Base-by-base conservation (phyloP, 2,329 filamentous ascomycete genomes). In the Colletotrichum liaoningense region DNA sequence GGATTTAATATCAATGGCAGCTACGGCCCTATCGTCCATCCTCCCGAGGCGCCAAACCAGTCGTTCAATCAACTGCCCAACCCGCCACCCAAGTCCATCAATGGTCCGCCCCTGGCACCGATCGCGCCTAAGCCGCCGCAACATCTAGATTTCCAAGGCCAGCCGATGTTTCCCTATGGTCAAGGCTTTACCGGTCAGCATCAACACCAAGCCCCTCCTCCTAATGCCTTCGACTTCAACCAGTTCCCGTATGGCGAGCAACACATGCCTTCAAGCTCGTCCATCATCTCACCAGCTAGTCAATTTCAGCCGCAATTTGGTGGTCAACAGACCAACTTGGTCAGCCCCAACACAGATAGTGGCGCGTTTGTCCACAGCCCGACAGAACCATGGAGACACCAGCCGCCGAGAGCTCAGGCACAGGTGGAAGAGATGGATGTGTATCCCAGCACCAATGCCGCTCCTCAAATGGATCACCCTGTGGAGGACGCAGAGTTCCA, bases 91-190 rank as follows among this genome's bases (percentile, higher is more conserved):
- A 86, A 84, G 67, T 79, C 82, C 19, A 82, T 82, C 11, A 82
- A 82, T 69, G 84, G 77, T 64, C 83, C 76, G 59, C 81, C 80
- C 24, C 81, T 84, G 74, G 85, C 82, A 67, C 84, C 80, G 30
- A 89, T 90, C 67, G 88, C 88, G 1, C 89, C 89, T 5, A 89
- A 88, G 74, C 88, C 88, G 9, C 83, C 83, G 28, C 75, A 83
- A 24, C 75, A 79, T 12, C 58, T 79, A 35, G 83, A 83, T 57
- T 84, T 81, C 71, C 80, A 79, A 42, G 80, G 79, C 33, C 71
- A 78, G 14, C 63, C 70, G n/a, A 77, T 79, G 28, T 75, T 78
- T 33, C 79, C 79, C 49, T 81, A 78, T 77, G 78, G 75, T 55
- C 79, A 79, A 59, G 78, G 75, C 56, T 85, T 80, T 76, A 49